phyloP scores from a whole-genome alignment of 352 stramenopile species.

The Phytophthora chlamydospora region DNA sequence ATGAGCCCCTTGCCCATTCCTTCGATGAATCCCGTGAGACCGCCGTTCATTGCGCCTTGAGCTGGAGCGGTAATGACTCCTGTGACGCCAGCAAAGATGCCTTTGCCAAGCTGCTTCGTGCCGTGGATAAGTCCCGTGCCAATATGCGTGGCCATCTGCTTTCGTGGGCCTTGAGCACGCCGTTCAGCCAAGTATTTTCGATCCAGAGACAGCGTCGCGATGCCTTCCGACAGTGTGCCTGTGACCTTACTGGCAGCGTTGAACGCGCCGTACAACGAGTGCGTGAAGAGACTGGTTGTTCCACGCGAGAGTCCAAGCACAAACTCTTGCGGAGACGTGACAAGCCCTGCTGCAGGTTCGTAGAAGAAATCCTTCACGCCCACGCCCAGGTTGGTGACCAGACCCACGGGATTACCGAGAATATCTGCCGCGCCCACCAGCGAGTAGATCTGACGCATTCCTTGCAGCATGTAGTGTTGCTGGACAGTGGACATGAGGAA shows the following conservation, averaged over 20 bases:
- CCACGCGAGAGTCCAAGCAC: constrained; percentile 87
- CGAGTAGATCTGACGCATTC: constrained; percentile 83
- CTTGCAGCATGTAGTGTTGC: constrained; percentile 85
- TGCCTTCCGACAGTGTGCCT: constrained; percentile 89
- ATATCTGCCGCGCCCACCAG: constrained; percentile 89
- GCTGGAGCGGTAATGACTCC: constrained; percentile 92
- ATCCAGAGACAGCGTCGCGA: constrained; percentile 91
- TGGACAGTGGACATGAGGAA: constrained; percentile 80
- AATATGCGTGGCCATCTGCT: constrained; percentile 86
- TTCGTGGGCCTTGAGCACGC: constrained; percentile 68
- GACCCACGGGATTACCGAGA: constrained; percentile 89
- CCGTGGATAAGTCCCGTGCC: constrained; percentile 86
- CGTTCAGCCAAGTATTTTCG: constrained; percentile 87
- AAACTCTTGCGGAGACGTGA: constrained; percentile 89
- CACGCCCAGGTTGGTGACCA: constrained; percentile 88
- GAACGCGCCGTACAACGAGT: constrained; percentile 92
- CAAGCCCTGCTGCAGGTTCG: constrained; percentile 89
- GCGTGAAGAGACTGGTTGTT: constrained; percentile 89
- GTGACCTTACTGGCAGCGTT: constrained; percentile 95
- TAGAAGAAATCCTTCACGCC: constrained; percentile 96
- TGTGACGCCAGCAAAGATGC: constrained; percentile 89
- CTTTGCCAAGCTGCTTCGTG: constrained; percentile 91
- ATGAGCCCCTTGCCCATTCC: constrained; percentile 89
- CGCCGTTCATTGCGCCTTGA: constrained; percentile 89
- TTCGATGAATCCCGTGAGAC: constrained; percentile 89